Conservation (phyloP, 2,329 filamentous ascomycete genomes). For the Metarhizium humberi region DNA sequence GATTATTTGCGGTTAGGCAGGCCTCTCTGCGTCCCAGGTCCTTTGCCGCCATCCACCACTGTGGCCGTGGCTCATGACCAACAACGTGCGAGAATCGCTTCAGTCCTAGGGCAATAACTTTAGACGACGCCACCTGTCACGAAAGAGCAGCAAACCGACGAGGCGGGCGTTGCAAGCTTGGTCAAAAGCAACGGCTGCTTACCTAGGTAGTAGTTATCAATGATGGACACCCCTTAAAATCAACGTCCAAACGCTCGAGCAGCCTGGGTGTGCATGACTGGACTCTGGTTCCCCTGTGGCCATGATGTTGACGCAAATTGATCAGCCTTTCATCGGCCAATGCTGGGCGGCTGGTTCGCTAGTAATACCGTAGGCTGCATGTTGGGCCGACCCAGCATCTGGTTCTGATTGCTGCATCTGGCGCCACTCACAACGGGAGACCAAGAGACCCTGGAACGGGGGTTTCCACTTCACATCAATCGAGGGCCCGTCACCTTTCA, state of each 20-base stretch:
- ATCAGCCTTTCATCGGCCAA: background rate
- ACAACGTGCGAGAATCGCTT: no score
- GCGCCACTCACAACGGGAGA: background rate
- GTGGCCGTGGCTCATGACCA: background rate
- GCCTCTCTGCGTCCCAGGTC: no score
- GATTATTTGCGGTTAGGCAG: background rate
- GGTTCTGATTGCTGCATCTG: background rate
- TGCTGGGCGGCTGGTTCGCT: background rate
- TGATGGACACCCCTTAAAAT: no score
- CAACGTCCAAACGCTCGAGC: no score
- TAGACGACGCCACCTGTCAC: background rate
- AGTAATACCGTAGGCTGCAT: background rate
- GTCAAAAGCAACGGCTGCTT: background rate
- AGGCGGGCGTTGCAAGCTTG: background rate
- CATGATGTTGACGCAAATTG: background rate
- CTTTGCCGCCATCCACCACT: no score
- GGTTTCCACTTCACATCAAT: no score
- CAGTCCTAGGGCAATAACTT: no score
- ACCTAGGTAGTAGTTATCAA: no score
- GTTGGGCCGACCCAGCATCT: background rate
- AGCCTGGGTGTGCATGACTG: no score
- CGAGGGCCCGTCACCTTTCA: background rate
- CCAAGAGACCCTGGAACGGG: background rate
- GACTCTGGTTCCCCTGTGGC: background rate
- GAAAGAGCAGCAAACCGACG: background rate